Evolutionary conservation across 805 yeast genomes (phyloP).

Genomic region (Candida germanica): DNA sequence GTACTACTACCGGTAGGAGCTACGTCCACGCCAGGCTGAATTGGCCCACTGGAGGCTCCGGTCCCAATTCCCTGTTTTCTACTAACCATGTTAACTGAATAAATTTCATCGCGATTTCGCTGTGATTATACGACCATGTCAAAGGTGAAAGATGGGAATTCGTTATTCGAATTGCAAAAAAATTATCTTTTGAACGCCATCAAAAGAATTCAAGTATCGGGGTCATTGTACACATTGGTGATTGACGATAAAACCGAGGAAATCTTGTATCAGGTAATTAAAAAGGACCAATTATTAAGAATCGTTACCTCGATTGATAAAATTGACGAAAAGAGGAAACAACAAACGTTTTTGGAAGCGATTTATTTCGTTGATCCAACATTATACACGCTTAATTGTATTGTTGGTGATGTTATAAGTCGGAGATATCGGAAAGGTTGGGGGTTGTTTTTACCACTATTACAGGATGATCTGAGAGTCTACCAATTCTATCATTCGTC

Average conservation of each 20-base stretch:
- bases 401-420: conserved; percentile 70
- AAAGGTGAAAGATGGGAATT: conserved; percentile 20
- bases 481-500: conserved; percentile 16
- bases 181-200: conserved; percentile 29
- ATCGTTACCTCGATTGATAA: conserved; percentile 62
- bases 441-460: conserved; percentile 64
- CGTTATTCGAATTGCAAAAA: conserved; percentile 27
- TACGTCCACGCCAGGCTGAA: no score
- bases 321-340: conserved; percentile 58
- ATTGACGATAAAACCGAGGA: conserved; percentile 55
- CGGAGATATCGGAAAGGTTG: conserved; percentile 74
- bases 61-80: no score
- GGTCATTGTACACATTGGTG: conserved; percentile 41
- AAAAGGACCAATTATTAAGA: conserved; percentile 46
- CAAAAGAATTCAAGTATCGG: conserved; percentile 26
- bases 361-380: conserved; percentile 75
- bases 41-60: no score
- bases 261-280: conserved; percentile 46
- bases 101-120: no score
- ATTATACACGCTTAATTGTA: conserved; percentile 66
- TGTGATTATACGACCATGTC: no score
- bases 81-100: no score
- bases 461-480: conserved; percentile 15
- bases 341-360: conserved; percentile 69
- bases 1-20: no score